Evolutionary conservation across 495 filamentous ascomycete species (phyloP).

Genomic region (Parathielavia hyrcaniae): DNA sequence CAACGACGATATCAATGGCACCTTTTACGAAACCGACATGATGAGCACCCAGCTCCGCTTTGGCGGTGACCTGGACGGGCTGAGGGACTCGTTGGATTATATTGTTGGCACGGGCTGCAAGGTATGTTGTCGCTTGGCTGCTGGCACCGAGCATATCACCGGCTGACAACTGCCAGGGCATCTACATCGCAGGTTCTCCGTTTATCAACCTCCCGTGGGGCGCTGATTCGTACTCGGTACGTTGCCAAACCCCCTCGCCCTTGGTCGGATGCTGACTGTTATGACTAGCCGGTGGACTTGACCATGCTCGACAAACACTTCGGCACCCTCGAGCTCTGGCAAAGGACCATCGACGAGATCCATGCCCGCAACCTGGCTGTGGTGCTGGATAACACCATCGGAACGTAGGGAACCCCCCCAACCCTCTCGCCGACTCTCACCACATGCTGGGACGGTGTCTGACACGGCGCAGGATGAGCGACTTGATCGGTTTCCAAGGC

Average conservation of each 20-base stretch:
- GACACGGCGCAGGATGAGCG: slow-evolving; percentile 48
- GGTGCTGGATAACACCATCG: slow-evolving; percentile 64
- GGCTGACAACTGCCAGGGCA: slow-evolving; percentile 36
- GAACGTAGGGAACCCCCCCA: slow-evolving; percentile 39
- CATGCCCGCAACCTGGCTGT: slow-evolving; percentile 65
- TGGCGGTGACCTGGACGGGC: slow-evolving; percentile 61
- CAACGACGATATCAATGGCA: slow-evolving; percentile 67
- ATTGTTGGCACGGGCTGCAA: slow-evolving; percentile 71
- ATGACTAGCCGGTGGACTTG: slow-evolving; percentile 54
- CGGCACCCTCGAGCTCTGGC: slow-evolving; percentile 59
- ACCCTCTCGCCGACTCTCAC: not conserved
- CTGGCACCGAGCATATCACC: not conserved
- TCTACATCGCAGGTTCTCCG: slow-evolving; percentile 64
- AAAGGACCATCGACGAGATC: slow-evolving; percentile 57
- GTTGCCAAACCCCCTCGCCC: not conserved
- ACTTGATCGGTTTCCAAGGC: slow-evolving; percentile 63
- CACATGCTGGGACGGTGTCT: too few species aligned
- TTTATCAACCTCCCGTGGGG: slow-evolving; percentile 70
- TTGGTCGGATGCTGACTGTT: not conserved
- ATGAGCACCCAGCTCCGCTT: slow-evolving; percentile 66
- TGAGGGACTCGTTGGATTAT: slow-evolving; percentile 65
- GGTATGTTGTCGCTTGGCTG: slow-evolving; percentile 6
- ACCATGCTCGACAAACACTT: slow-evolving; percentile 66
- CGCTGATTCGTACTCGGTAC: slow-evolving; percentile 54
- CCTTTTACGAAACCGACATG: slow-evolving; percentile 62